Conservation (phyloP, 2,329 filamentous ascomycete species). For the Lasiodiplodia theobromae region DNA sequence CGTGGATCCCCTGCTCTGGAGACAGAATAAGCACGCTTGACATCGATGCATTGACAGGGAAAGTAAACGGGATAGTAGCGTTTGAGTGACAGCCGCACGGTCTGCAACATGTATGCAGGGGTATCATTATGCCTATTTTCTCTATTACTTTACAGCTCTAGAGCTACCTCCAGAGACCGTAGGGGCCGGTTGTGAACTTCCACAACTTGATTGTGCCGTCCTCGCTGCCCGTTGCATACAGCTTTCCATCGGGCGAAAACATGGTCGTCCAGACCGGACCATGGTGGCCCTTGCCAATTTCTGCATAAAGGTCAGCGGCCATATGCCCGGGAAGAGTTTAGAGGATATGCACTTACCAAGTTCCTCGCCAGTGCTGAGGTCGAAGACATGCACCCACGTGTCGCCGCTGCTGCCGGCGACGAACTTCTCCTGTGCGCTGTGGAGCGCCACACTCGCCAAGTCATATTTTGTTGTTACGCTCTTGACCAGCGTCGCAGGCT, state of each 20-base stretch:
- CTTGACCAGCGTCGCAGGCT: conserved; percentile 76
- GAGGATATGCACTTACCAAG: conserved; percentile 62
- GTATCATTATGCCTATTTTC: conserved; percentile 30
- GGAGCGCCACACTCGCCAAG: conserved; percentile 88
- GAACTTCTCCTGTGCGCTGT: conserved; percentile 79
- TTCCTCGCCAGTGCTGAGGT: conserved; percentile 83
- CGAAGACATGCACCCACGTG: conserved; percentile 95
- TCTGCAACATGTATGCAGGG: conserved; percentile 23
- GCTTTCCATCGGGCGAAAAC: conserved; percentile 92
- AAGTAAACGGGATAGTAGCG: conserved; percentile 1
- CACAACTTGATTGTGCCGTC: conserved; percentile 96
- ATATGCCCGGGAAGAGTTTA: not conserved
- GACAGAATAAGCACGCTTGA: conserved; percentile 3
- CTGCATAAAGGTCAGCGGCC: conserved; percentile 51
- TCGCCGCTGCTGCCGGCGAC: conserved; percentile 91
- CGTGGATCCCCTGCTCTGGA: conserved; percentile 14
- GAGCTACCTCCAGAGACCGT: conserved; percentile 68
- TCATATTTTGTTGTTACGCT: conserved; percentile 81
- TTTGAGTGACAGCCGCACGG: conserved; percentile 2
- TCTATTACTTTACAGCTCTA: conserved; percentile 18
- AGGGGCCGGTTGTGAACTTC: conserved; percentile 71
- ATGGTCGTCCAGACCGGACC: conserved; percentile 96
- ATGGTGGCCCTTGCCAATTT: conserved; percentile 95
- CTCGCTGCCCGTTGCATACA: conserved; percentile 96
- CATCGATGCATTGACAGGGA: not conserved